Evolutionary conservation across 1,284 basidiomycete genomes (phyloP).

Genomic region (Gymnopus androsaceus): DNA sequence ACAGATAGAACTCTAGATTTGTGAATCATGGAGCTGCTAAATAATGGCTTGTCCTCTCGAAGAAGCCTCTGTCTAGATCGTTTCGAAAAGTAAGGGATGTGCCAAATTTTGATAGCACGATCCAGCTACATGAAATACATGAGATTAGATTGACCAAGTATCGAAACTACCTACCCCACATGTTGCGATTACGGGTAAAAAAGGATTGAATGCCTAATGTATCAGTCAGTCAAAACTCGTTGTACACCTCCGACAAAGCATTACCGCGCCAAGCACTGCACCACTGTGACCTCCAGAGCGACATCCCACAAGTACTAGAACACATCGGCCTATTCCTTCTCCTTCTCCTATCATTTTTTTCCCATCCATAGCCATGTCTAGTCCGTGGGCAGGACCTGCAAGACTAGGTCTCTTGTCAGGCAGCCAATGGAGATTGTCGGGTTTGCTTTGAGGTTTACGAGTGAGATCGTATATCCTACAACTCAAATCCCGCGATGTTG

Average conservation of each 20-base stretch:
- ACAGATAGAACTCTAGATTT: slow-evolving; percentile 66
- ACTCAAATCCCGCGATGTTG: slow-evolving; percentile 68
- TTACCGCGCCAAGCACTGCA: slow-evolving; percentile 64
- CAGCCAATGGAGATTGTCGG: slow-evolving; percentile 60
- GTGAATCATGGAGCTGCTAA: slow-evolving; percentile 65
- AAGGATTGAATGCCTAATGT: slow-evolving; percentile 63
- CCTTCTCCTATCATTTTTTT: slow-evolving; percentile 66
- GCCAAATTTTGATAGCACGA: slow-evolving; percentile 73
- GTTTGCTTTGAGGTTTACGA: slow-evolving; percentile 33
- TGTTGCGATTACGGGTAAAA: slow-evolving; percentile 65
- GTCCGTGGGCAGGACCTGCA: slow-evolving; percentile 69
- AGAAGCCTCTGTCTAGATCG: slow-evolving; percentile 36
- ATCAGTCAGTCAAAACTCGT: background rate
- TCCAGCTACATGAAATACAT: slow-evolving; percentile 52
- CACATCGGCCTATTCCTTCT: slow-evolving; percentile 58
- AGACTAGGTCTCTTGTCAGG: slow-evolving; percentile 49
- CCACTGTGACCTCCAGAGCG: slow-evolving; percentile 70
- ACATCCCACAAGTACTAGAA: slow-evolving; percentile 64
- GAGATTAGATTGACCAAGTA: slow-evolving; percentile 2
- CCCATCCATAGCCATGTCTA: slow-evolving; percentile 59
- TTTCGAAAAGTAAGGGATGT: slow-evolving; percentile 36
- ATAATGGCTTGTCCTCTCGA: slow-evolving; percentile 70
- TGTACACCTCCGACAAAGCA: slow-evolving; percentile 7
- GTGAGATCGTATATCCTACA: slow-evolving; percentile 65
- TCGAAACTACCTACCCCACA: slow-evolving; percentile 55